Percentiles rank a stretch among this genome's conserved stretches.
Evolutionary conservation across 192 early-diverging fungal genomes (phyloP).

Genomic region (Coemansia sp.): DNA sequence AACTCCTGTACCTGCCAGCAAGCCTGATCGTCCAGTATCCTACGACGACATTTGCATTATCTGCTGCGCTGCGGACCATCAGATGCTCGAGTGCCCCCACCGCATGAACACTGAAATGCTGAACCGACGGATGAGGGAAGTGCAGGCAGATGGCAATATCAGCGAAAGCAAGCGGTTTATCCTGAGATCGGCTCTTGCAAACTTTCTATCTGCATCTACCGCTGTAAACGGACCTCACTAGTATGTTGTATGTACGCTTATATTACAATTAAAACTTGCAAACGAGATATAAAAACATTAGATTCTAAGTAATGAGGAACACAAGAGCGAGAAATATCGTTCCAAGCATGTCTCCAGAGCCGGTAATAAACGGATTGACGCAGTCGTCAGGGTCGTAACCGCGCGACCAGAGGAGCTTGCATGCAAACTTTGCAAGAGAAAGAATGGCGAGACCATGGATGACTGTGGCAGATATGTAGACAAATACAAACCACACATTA

Average conservation of each 20-base stretch:
- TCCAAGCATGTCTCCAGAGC: slow-evolving; percentile 67
- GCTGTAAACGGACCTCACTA: neutral
- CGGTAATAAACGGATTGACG: slow-evolving; percentile 55
- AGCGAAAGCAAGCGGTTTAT: slow-evolving; percentile 1
- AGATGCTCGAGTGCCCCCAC: neutral
- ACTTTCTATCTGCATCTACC: neutral
- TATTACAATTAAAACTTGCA: no score
- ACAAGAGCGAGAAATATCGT: slow-evolving; percentile 58
- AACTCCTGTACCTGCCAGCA: no score
- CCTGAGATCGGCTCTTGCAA: neutral
- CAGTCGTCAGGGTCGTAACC: slow-evolving; percentile 80
- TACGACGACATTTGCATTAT: slow-evolving; percentile 1
- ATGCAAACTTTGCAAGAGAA: slow-evolving; percentile 57
- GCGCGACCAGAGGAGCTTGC: slow-evolving; percentile 60
- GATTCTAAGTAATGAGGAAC: slow-evolving; percentile 21
- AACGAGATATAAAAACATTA: no score
- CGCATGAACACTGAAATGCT: neutral
- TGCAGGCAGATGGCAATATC: neutral
- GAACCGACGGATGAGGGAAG: neutral
- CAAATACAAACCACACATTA: slow-evolving; percentile 44
- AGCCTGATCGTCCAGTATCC: neutral
- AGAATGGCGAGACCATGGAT: slow-evolving; percentile 58
- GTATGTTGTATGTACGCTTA: no score
- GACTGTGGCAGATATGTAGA: slow-evolving; percentile 57
- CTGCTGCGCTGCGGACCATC: neutral